Percentiles rank a stretch among this genome's conserved stretches.
Evolutionary conservation across 805 yeast genomes (phyloP).

Genomic region (Lachancea thermotolerans): DNA sequence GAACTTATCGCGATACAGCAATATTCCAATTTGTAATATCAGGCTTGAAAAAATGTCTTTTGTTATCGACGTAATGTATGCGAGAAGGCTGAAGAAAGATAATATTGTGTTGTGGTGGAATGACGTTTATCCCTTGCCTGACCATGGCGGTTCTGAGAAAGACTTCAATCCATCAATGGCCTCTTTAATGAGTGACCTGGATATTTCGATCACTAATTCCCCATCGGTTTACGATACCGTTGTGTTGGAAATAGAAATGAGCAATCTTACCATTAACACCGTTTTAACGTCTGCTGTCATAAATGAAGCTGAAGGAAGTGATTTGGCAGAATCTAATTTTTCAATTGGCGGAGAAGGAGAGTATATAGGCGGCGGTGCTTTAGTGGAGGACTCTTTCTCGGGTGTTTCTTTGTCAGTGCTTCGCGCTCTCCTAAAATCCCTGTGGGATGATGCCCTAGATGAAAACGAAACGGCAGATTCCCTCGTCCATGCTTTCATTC

Average conservation of each 20-base stretch:
- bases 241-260: conserved; percentile 67
- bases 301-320: conserved; percentile 85
- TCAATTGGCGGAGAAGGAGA: conserved; percentile 23
- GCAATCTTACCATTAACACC: conserved; percentile 79
- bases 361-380: conserved; percentile 26
- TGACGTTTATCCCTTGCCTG: conserved; percentile 59
- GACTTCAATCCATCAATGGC: conserved; percentile 43
- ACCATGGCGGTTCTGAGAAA: conserved; percentile 73
- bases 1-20: conserved; percentile 60
- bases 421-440: conserved; percentile 66
- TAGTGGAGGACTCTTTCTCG: conserved; percentile 81
- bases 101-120: conserved; percentile 94
- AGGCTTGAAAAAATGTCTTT: conserved; percentile 70
- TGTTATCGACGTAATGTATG: conserved; percentile 79
- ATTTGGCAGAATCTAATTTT: conserved; percentile 46
- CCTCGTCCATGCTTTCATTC: conserved; percentile 69
- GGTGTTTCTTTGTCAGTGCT: conserved; percentile 64
- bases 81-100: conserved; percentile 60
- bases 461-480: conserved; percentile 70
- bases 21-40: conserved; percentile 82
- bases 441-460: conserved; percentile 89
- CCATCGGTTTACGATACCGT: conserved; percentile 78
- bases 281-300: conserved; percentile 76
- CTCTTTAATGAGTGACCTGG: conserved; percentile 45
- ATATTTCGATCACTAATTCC: conserved; percentile 64